Evolutionary conservation across 2,329 filamentous ascomycete genomes (phyloP).

Genomic region (Claviceps sorghi): DNA sequence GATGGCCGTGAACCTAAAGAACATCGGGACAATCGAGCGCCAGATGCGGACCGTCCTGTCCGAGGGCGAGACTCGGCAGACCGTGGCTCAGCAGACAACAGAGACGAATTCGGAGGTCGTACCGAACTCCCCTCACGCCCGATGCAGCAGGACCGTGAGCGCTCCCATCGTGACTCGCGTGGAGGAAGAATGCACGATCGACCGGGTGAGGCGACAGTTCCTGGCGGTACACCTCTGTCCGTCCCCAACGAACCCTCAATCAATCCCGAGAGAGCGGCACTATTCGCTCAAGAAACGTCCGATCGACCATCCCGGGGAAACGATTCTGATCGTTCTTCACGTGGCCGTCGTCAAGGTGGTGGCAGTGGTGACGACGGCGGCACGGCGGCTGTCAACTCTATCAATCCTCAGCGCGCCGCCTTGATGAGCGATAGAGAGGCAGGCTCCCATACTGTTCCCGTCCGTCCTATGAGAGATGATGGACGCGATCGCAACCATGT

Average conservation of each 20-base stretch:
- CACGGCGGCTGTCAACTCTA: conserved; percentile 19
- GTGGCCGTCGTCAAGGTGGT: conserved; percentile 14
- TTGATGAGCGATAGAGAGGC: conserved; percentile 26
- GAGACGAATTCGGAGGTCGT: conserved; percentile 11
- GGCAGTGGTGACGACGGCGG: conserved; percentile 8
- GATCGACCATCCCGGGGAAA: conserved; percentile 14
- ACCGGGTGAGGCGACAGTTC: conserved; percentile 15
- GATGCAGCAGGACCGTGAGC: conserved; percentile 28
- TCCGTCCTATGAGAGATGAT: conserved; percentile 28
- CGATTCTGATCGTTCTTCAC: conserved; percentile 16
- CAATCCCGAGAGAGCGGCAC: conserved; percentile 40
- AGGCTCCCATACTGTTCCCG: conserved; percentile 13
- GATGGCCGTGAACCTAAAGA: conserved; percentile 23
- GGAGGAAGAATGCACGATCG: conserved; percentile 15
- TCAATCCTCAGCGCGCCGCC: conserved; percentile 35
- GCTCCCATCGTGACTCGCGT: conserved; percentile 18
- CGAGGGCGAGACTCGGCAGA: conserved; percentile 30
- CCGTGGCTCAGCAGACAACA: conserved; percentile 25
- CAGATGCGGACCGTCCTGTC: conserved; percentile 26
- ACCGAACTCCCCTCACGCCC: conserved; percentile 22
- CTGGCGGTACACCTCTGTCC: conserved; percentile 12
- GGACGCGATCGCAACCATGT: conserved; percentile 26
- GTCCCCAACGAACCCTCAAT: conserved; percentile 30
- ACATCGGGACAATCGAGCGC: conserved; percentile 20
- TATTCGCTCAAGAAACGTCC: conserved; percentile 25